phyloP scores from a whole-genome alignment of 1,284 basidiomycete genomes.

The Volvariella volvacea region DNA sequence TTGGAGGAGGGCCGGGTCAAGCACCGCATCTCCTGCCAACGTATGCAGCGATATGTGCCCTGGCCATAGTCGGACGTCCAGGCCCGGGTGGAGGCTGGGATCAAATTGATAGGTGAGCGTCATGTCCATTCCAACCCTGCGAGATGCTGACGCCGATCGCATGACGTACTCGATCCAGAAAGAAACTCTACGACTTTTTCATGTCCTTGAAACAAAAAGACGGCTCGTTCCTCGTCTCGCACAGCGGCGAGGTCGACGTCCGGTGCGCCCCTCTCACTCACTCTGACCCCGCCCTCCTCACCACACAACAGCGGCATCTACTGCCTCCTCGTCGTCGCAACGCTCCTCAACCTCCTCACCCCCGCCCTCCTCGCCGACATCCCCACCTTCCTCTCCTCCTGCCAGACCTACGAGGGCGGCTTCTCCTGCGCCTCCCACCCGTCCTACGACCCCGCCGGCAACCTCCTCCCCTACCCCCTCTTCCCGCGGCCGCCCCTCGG shows the following conservation, averaged over 20 bases:
- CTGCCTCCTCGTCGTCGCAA: slow-evolving; percentile 37
- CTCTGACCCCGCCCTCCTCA: slow-evolving; percentile 4
- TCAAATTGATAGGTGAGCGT: slow-evolving; percentile 59
- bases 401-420: slow-evolving; percentile 98
- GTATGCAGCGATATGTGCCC: slow-evolving; percentile 81
- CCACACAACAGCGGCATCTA: slow-evolving; percentile 34
- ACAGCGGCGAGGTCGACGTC: slow-evolving; percentile 90
- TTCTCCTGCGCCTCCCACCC: slow-evolving; percentile 84
- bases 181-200: slow-evolving; percentile 83
- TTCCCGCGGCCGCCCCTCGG: slow-evolving; percentile 64
- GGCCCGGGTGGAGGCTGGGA: slow-evolving; percentile 80
- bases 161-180: slow-evolving; percentile 36
- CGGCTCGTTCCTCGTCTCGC: slow-evolving; percentile 89
- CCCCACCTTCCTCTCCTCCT: slow-evolving; percentile 64
- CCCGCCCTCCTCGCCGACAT: slow-evolving; percentile 76
- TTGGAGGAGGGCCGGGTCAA: slow-evolving; percentile 89
- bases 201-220: slow-evolving; percentile 91
- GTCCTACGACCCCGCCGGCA: slow-evolving; percentile 31
- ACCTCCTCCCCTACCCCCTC: slow-evolving; percentile 23
- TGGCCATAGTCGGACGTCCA: slow-evolving; percentile 77
- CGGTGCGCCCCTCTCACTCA: slow-evolving; percentile 41
- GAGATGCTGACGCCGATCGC: slow-evolving; percentile 1
- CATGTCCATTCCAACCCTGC: neutral
- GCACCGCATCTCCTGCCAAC: slow-evolving; percentile 85
- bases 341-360: slow-evolving; percentile 66